Evolutionary conservation across 192 early-diverging fungal genomes (phyloP), one percentile per base, ranked within the genome.

Genomic region (Dissophora ornata): DNA sequence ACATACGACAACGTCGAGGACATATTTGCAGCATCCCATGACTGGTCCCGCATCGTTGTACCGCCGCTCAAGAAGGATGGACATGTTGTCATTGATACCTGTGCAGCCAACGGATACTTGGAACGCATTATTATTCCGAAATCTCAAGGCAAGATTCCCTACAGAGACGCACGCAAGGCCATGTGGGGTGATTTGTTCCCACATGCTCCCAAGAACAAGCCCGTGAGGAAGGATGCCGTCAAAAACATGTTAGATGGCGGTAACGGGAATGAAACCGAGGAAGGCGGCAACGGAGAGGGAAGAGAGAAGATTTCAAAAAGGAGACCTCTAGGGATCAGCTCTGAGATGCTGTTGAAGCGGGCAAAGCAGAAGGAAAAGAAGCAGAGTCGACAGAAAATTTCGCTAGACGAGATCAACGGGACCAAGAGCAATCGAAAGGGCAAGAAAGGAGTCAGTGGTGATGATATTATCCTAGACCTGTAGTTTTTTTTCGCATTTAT

Each of bases 171-270:
- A 0, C 78, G 90, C 19, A 94, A 96, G 79, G 75, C 84, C 0
- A 83, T 77, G 64, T 96, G 94, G 94, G 93, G 92, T n/a, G 94
- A 94, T 63, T 57, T 91, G 29, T 91, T 93, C 68, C 93, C 93
- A 57, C 90, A 94, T 59, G 41, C 30, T 25, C 88, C 92, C 7
- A 92, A 91, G 49, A 88, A 85, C 32, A 77, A 60, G 25, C 58
- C 73, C 7, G 65, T 77, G 15, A 44, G 65, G 44, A 77, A 77
- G 25, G 58, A 62, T 10, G 30, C 33, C 12, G 62, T 66, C 5
- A 44, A 56, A 34, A 62, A 71, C 4, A 53, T 59, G 44, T 19
- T 45, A 11, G 63, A 54, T 24, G 63, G 32, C 0, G 69, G 47
- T 15, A 42, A 25, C 22, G n/a, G n/a, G n/a, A n/a, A n/a, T n/a